A percentile compares a stretch with the other conserved stretches of the same genome.
phyloP scores from a whole-genome alignment of 345 rosid species.

The Lumnitzera littorea region DNA sequence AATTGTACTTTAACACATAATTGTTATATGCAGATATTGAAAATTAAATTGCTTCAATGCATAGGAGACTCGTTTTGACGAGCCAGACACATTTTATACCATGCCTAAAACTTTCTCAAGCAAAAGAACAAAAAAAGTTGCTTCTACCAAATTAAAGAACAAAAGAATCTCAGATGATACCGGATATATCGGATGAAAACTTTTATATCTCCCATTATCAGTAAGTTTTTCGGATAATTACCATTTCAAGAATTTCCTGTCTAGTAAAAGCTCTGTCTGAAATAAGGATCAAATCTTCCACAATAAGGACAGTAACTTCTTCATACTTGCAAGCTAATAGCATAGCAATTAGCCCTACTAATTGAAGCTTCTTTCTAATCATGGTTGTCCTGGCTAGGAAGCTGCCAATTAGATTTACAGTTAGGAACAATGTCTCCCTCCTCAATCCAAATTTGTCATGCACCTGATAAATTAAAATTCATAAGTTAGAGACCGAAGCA shows the following conservation, averaged over 20 bases:
- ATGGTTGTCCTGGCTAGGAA: slow-evolving; percentile 61
- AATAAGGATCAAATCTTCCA: slow-evolving; percentile 72
- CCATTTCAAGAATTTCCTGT: slow-evolving; percentile 68
- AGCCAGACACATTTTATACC: no score
- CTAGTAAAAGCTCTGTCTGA: slow-evolving; percentile 86
- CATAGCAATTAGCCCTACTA: slow-evolving; percentile 90
- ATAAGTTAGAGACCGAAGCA: not conserved
- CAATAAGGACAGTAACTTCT: slow-evolving; percentile 91
- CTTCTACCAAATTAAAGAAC: no score
- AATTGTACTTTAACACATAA: slow-evolving; percentile 1
- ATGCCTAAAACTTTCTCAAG: no score
- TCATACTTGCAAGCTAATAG: slow-evolving; percentile 95
- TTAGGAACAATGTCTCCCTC: slow-evolving; percentile 82
- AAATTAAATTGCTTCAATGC: no score
- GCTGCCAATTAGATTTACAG: slow-evolving; percentile 82
- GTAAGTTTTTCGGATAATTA: slow-evolving; percentile 7
- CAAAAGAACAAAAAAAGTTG: no score
- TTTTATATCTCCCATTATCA: no score
- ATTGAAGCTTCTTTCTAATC: slow-evolving; percentile 77
- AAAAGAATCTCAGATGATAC: no score
- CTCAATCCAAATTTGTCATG: slow-evolving; percentile 86
- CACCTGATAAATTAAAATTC: slow-evolving; percentile 36
- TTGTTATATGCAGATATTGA: no score
- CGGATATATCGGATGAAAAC: no score
- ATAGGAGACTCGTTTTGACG: no score